Base-by-base conservation (phyloP, 2,329 filamentous ascomycete genomes). In the Pestalotiopsis sp. region DNA sequence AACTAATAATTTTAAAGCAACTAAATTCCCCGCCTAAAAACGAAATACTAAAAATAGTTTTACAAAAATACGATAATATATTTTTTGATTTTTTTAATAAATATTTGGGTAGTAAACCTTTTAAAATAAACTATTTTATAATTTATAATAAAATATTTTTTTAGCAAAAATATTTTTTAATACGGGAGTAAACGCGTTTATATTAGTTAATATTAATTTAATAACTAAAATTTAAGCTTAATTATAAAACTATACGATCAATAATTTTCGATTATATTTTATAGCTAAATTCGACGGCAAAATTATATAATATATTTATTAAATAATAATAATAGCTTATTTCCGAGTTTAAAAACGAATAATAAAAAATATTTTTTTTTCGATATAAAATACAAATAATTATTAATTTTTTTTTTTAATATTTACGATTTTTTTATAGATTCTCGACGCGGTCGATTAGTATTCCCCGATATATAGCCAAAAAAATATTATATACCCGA, bases 351-450 rank as follows among this genome's bases (percentile, higher is more conserved):
- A n/a, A 25, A 27, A 5, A 25, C 4, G 5, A 3, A 25, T 59
- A 12, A 12, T 31, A 7, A 25, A 25, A 12, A 59, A 59, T 6
- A 5, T 58, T 17, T 68, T 39, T 27, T 64, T 41, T 14, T 68
- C 4, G 64, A 68, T 58, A 68, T 45, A 68, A 62, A 62, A 38
- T 31, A 62, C 27, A 62, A 0, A 62, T 59, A 25, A n/a, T 64
- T 64, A 52, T 64, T 45, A n/a, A 59, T n/a, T n/a, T n/a, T n/a
- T n/a, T 52, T 52, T 52, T 36, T 62, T 31, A 41, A 45, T 3
- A 7, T 4, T 45, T 58, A 39, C 3, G 13, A 61, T 59, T 61
- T 61, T 45, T 39, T 49, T 7, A 5, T 59, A 25, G 2, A 59
- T 7, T 6, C 12, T 14, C n/a, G 20, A 25, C 20, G 4, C 9